Evolutionary conservation across 345 rosid genomes (phyloP), one percentile per base, ranked within the genome.

Genomic region (Linum tenue): DNA sequence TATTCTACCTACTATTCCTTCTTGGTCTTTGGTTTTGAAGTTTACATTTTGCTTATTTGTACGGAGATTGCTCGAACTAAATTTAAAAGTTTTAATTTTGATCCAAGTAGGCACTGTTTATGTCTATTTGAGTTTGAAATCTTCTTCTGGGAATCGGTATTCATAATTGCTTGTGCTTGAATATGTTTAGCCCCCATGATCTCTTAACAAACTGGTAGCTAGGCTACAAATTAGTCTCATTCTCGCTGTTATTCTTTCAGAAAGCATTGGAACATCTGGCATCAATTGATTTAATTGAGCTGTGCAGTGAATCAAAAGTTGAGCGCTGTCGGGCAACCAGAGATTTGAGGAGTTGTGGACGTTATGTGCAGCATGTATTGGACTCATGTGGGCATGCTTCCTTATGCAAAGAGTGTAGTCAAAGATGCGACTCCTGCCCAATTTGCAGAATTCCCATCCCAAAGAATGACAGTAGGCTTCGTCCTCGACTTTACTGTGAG

Each of bases 381-480:
- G 83, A 65, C 72, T 78, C 95, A 2, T 94, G 99, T 60, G 84
- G 96, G 44, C 99, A 94, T 82, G 96, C 99, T 12, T 94, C 96
- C 14, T 74, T 95, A 72, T 91, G 97, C 77, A 69, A 69, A 3
- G 97, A 91, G 84, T 94, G 97, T 71, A 77, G 85, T 69, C 89
- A 85, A 40, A 81, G 92, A 38, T 83, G 84, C 76, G 97, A 95
- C 73, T 59, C 80, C 73, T 95, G 99, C 80, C 99, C 99, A 3
- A 75, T 94, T 75, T 94, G 96, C 76, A 77, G 95, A 77, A 73
- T 71, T 35, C 74, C 84, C 0, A 66, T 91, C 56, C 75, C 81
- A 15, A 82, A 72, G 75, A 64, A 41, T 48, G 82, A 78, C 44
- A 73, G 80, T 67, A 78, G 66, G 68, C 70, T 76, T 65, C 78